Conservation (phyloP, 2,329 filamentous ascomycete species). For the Amauroascus verrucosus region DNA sequence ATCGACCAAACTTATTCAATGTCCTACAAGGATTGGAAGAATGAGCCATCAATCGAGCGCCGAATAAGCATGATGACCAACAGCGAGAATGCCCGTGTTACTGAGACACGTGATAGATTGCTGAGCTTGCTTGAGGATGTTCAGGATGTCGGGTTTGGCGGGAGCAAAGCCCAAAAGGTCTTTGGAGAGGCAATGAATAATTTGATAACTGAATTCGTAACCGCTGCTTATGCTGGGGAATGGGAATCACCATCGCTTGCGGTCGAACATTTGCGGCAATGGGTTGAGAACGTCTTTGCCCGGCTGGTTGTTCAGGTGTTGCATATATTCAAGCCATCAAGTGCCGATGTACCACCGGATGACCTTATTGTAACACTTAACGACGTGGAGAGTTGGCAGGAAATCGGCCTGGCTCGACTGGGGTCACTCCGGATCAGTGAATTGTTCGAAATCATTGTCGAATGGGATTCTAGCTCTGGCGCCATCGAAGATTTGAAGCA, state of each 20-base stretch:
- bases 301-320: conserved; percentile 43
- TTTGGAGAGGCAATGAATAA: conserved; percentile 50
- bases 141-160: conserved; percentile 46
- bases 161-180: conserved; percentile 45
- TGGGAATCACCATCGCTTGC: conserved; percentile 45
- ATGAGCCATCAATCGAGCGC: conserved; percentile 23
- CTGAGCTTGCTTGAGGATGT: conserved; percentile 37
- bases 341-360: conserved; percentile 15
- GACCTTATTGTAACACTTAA: conserved; percentile 28
- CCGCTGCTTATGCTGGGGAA: conserved; percentile 46
- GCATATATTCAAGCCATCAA: conserved; percentile 28
- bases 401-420: conserved; percentile 45
- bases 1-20: conserved; percentile 29
- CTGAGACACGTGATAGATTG: conserved; percentile 27
- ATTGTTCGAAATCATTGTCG: conserved; percentile 53
- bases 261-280: conserved; percentile 42
- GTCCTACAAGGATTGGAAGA: conserved; percentile 31
- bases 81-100: conserved; percentile 23
- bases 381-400: conserved; percentile 45
- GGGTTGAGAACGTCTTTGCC: conserved; percentile 47
- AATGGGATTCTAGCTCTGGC: conserved; percentile 49
- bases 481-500: conserved; percentile 53
- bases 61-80: conserved; percentile 28
- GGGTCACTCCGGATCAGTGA: conserved; percentile 47
- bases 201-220: conserved; percentile 47